Evolutionary conservation across 2,329 filamentous ascomycete genomes (phyloP), one percentile per base, ranked within the genome.

Genomic region (Ceratocystis harringtonii): DNA sequence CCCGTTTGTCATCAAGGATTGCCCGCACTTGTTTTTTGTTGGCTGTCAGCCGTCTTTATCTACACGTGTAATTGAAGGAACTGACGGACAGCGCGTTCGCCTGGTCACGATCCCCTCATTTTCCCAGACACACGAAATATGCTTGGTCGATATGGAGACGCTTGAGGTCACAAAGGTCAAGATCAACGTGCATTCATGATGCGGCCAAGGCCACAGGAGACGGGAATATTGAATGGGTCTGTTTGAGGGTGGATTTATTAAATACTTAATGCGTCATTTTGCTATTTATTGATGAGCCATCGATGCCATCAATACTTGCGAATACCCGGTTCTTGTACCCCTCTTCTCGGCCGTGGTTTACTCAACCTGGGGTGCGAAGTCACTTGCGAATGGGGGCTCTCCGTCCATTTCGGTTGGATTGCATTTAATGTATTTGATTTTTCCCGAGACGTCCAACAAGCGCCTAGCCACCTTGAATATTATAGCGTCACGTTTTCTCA

Each of bases 11-110:
- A 80, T 99, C 71, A 84, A 86, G 69, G 78, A 85, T 19, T 95
- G 90, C 68, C 94, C 94, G 1, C 92, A 99, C 72, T 79, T 99
- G 41, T 97, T 90, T 76, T 90, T 99, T 73, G 87, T 89, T 1
- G 92, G 92, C 17, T 91, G 88, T 70, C 91, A 96, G 74, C 86
- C 90, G 2, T 79, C 80, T 63, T 95, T 95, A 73, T 85, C 84
- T 63, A 92, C 87, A 2, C 83, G 81, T 36, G 74, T 87, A 1
- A 86, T 95, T 44, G 77, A 86, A 52, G 87, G 87, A 0, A 79
- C 80, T 0, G 79, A 84, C 0, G 86, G 85, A 0, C 87, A 95
- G 73, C 76, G 77, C 19, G 88, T 96, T 7, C 81, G 90, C 52
- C 77, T 97, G 2, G 78, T 99, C n/a, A 81, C 89, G 0, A 82